Base-by-base conservation (phyloP, 805 yeast genomes). In the Wickerhamiella qilinensis region DNA sequence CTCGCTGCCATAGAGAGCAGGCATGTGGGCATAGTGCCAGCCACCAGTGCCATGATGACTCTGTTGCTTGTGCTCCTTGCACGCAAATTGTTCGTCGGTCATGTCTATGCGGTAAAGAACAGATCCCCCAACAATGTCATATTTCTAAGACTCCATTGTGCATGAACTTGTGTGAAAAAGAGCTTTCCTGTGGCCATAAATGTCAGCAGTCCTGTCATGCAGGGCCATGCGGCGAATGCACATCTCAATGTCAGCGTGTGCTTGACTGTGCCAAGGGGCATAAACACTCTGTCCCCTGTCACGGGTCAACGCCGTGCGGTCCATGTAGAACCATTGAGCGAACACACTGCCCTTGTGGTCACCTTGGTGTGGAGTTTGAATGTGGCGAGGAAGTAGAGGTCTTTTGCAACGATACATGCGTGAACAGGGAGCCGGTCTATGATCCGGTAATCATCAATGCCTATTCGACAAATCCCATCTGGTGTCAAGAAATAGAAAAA, bases 401-500 rank as follows among this genome's bases (percentile, higher is more conserved):
- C 3, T 43, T 45, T 20, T 50, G 54, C 63, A 81, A 76, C 53
- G 77, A 73, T 5, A 71, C 68, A n/a, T 85, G 96, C 59, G 70
- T 62, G 22, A 47, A 53, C 12, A 15, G 47, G 1, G 51, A 47
- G 15, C 56, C 52, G 21, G 27, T 40, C 32, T 51, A 16, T 35
- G 52, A 24, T 46, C 51, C 3, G 38, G 48, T 15, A 72, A 73
- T 54, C 46, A 69, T 1, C 68, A 67, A 15, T 50, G 59, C 37
- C 59, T 72, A 0, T 38, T 47, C 55, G 0, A 59, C 67, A 1
- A 77, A 62, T 48, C 50, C 59, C 7, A 65, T 61, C n/a, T 84
- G 94, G 93, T 75, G 91, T 56, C 49, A 56, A 2, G 64, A 68
- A 40, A 68, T 81, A 25, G 93, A 80, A 56, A 45, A 44, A 0